phyloP scores from a whole-genome alignment of 768 basidiomycete species.

The Boletellus emodensis region DNA sequence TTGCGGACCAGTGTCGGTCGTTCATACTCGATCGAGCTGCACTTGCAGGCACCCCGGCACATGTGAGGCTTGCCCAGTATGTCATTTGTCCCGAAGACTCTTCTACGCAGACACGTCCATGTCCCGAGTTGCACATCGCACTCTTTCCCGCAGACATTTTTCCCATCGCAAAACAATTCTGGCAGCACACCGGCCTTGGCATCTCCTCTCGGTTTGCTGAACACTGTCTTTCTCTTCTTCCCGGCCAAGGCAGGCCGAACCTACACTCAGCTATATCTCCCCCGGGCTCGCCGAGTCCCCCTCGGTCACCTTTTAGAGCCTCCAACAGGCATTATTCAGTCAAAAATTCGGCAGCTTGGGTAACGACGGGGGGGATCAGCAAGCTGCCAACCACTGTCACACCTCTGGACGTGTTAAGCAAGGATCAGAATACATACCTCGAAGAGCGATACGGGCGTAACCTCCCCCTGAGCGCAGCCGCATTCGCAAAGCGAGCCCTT shows the following conservation, averaged over 20 bases:
- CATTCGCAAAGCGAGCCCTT: slow-evolving; percentile 81
- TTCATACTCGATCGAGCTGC: slow-evolving; percentile 60
- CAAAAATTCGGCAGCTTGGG: slow-evolving; percentile 13
- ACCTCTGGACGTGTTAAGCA: slow-evolving; percentile 45
- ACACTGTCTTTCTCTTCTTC: slow-evolving; percentile 69
- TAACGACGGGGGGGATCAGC: slow-evolving; percentile 3
- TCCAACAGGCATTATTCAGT: slow-evolving; percentile 58
- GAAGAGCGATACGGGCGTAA: slow-evolving; percentile 96
- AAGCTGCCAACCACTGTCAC: slow-evolving; percentile 5
- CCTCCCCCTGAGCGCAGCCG: slow-evolving; percentile 65
- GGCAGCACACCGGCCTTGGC: slow-evolving; percentile 93
- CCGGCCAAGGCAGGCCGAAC: slow-evolving; percentile 34
- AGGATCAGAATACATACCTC: slow-evolving; percentile 71
- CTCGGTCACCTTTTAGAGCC: slow-evolving; percentile 38
- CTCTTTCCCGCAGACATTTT: slow-evolving; percentile 65
- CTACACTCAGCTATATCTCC: slow-evolving; percentile 29
- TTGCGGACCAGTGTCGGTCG: slow-evolving; percentile 70
- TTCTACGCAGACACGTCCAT: slow-evolving; percentile 22
- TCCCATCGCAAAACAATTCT: slow-evolving; percentile 80
- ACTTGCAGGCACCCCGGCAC: slow-evolving; percentile 39
- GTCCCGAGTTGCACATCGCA: slow-evolving; percentile 74
- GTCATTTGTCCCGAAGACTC: slow-evolving; percentile 62
- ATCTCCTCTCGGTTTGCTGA: slow-evolving; percentile 88
- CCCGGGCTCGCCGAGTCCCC: slow-evolving; percentile 11
- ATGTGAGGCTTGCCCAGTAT: slow-evolving; percentile 62